Conservation (phyloP, 2,329 filamentous ascomycete genomes). For the Ceratocystis lukuohia region DNA sequence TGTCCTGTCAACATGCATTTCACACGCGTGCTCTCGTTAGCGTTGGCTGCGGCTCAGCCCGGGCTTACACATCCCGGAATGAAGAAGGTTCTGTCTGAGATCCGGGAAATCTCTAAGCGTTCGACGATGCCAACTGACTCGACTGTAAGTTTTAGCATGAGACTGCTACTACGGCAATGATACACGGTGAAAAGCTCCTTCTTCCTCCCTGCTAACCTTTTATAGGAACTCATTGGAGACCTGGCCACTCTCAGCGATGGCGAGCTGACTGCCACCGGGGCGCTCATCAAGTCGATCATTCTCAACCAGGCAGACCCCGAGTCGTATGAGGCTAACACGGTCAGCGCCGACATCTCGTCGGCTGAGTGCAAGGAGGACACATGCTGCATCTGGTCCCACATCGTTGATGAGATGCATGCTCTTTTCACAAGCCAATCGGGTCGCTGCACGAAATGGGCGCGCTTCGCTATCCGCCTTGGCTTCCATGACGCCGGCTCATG, state of each 20-base stretch:
- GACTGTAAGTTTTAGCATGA: slow-evolving; percentile 4
- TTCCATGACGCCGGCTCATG: slow-evolving; percentile 37
- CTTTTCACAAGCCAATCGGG: slow-evolving; percentile 29
- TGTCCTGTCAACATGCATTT: slow-evolving; percentile 1
- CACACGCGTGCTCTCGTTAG: background rate
- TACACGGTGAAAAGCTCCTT: background rate
- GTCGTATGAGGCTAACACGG: slow-evolving; percentile 22
- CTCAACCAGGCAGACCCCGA: slow-evolving; percentile 24
- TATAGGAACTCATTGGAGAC: slow-evolving; percentile 29
- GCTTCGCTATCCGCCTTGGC: slow-evolving; percentile 34
- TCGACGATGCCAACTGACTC: slow-evolving; percentile 9
- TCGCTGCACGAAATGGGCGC: slow-evolving; percentile 33
- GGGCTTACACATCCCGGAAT: slow-evolving; percentile 11
- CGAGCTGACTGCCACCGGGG: slow-evolving; percentile 28
- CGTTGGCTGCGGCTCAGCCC: slow-evolving; percentile 1
- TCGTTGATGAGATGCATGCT: slow-evolving; percentile 29
- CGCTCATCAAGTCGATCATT: slow-evolving; percentile 30
- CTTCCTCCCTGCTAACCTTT: background rate
- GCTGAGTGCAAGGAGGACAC: slow-evolving; percentile 28
- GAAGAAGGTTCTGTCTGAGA: slow-evolving; percentile 11
- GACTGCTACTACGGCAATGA: background rate
- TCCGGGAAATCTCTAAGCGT: slow-evolving; percentile 1
- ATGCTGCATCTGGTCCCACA: slow-evolving; percentile 35
- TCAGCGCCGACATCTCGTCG: slow-evolving; percentile 22
- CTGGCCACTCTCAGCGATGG: slow-evolving; percentile 25